Base-by-base conservation (phyloP, 805 yeast species). In the Candida maris region DNA sequence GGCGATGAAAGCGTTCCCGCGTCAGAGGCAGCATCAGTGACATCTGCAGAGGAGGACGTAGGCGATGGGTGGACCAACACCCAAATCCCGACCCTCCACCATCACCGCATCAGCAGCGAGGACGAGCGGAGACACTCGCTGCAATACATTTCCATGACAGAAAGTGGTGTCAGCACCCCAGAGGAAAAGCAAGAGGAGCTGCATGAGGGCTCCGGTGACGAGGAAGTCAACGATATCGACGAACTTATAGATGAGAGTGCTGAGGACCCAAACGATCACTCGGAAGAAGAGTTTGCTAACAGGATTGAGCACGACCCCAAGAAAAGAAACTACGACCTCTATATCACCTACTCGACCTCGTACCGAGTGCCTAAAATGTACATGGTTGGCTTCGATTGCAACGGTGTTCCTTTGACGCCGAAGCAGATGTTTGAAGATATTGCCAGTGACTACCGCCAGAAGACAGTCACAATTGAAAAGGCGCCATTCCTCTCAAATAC, bases 311-410 rank as follows among this genome's bases (percentile, higher is more conserved):
- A 63, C 27, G 52, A 62, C 35, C 58, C 66, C 18, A 63, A 64
- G 19, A 73, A 74, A 54, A 68, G 97, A 46, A 77, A 78, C 44
- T 93, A 91, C 59, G 96, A 93, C 61, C 65, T 93, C 33, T 93
- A 83, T 66, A 88, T 93, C 51, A 77, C 94, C 3, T 93, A 93
- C 60, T 86, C 96, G 8, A 91, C 98, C 0, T 84, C 96, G 1
- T 93, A 93, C 57, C 72, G 97, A 29, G 98, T 93, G 4, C 98
- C 98, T 19, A 88, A 93, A 65, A 71, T 94, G 74, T 93, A 88
- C 54, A 65, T 93, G 27, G 87, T 86, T 10, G 98, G 98, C 0
- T 93, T 78, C 65, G 80, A 78, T 53, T 70, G 79, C 8, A 77
- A 83, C 42, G 97, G 98, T 0, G 71, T 79, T 12, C 98, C 97